Evolutionary conservation across 495 filamentous ascomycete species (phyloP).

Genomic region (Lepraria neglecta): DNA sequence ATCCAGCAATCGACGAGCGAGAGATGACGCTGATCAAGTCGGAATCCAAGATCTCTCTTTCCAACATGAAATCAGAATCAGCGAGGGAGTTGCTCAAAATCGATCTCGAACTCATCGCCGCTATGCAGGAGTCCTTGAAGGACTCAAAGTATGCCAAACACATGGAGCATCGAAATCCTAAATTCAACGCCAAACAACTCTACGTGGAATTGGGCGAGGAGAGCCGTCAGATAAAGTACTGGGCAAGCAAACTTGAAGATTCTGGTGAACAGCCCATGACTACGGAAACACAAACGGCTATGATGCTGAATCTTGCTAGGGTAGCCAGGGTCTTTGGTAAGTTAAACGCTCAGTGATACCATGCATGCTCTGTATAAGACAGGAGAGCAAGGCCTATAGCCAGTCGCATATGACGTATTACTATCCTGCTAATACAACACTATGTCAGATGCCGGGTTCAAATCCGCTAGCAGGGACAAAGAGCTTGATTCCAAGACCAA

Average conservation of each 20-base stretch:
- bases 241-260: not conserved
- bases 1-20: slow-evolving; percentile 6
- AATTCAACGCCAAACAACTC: not conserved
- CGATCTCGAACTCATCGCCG: not conserved
- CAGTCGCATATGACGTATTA: not conserved
- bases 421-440: not conserved
- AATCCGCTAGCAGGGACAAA: not conserved
- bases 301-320: not conserved
- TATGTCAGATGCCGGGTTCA: not conserved
- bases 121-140: not conserved
- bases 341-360: not conserved
- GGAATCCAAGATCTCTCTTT: not conserved
- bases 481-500: not conserved
- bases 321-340: not conserved
- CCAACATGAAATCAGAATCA: not conserved
- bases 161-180: not conserved
- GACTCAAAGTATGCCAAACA: not conserved
- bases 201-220: not conserved
- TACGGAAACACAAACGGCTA: not conserved
- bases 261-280: not conserved
- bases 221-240: not conserved
- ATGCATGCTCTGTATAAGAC: not conserved
- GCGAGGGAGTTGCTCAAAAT: slow-evolving; percentile 1
- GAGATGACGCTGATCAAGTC: slow-evolving; percentile 8
- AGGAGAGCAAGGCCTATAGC: not conserved